Conservation (phyloP, 208 protist genomes). For the Borovskyia barvae region DNA sequence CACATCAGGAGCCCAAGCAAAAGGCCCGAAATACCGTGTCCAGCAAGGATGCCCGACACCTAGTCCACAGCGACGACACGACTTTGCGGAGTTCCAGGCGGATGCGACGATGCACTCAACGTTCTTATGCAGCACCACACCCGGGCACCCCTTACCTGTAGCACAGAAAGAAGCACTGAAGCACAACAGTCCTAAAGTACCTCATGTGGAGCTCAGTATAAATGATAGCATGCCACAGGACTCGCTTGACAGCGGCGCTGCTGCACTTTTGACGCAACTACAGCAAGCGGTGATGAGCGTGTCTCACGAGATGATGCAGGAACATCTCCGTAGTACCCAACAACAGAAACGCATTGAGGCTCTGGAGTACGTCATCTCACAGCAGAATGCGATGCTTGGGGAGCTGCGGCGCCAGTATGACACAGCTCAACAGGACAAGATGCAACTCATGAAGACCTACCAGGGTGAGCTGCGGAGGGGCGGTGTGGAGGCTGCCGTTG, state of each 20-base stretch:
- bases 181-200: no score
- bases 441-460: slow-evolving; percentile 23
- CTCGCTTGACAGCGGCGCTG: slow-evolving; percentile 22
- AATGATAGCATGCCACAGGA: no score
- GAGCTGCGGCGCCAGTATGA: slow-evolving; percentile 30
- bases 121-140: no score
- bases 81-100: no score
- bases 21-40: no score
- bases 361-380: slow-evolving; percentile 29
- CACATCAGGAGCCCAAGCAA: no score
- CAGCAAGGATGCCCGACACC: no score
- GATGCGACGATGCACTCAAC: no score
- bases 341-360: slow-evolving; percentile 30
- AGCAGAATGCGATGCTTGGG: slow-evolving; percentile 52
- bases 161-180: no score
- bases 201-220: no score
- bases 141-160: no score
- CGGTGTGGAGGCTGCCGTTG: not conserved
- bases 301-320: slow-evolving; percentile 31
- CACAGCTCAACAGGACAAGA: slow-evolving; percentile 27
- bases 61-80: no score
- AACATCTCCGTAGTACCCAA: slow-evolving; percentile 31
- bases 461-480: slow-evolving; percentile 27
- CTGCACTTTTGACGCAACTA: slow-evolving; percentile 32
- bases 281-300: slow-evolving; percentile 47